Percentiles rank a stretch among this genome's conserved stretches.
These are phyloP conservation scores for Apophysomyces ossiformis DNA, from an alignment of 371 early-diverging fungal species.

Conservation along the genomic window DNA sequence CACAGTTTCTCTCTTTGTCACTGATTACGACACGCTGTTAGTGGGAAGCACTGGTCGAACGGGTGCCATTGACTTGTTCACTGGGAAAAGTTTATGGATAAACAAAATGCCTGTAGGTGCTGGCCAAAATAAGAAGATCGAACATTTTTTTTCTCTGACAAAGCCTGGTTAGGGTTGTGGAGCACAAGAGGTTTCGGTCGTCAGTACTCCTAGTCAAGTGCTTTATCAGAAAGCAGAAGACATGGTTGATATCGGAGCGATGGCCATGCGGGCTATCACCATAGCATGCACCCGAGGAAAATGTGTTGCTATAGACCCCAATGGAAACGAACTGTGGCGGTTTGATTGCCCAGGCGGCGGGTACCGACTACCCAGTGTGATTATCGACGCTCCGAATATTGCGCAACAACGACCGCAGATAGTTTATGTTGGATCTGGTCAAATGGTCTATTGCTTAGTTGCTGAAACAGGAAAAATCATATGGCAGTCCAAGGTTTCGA, in stretches of 20 bases:
- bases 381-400: slow-evolving; percentile 29
- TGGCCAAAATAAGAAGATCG: neutral
- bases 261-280: slow-evolving; percentile 19
- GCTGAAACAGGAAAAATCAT: slow-evolving; percentile 26
- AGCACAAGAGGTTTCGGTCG: slow-evolving; percentile 26
- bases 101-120: slow-evolving; percentile 40
- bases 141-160: too few species aligned
- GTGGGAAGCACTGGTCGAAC: slow-evolving; percentile 27
- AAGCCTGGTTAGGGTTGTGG: slow-evolving; percentile 24
- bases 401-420: slow-evolving; percentile 5
- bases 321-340: slow-evolving; percentile 33
- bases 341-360: slow-evolving; percentile 38
- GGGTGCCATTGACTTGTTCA: slow-evolving; percentile 26
- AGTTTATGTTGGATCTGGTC: slow-evolving; percentile 36
- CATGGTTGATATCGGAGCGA: neutral
- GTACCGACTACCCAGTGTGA: slow-evolving; percentile 24
- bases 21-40: slow-evolving; percentile 29
- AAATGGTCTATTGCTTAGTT: slow-evolving; percentile 31
- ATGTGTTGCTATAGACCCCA: slow-evolving; percentile 30
- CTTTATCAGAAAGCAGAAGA: neutral
- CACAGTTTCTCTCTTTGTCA: slow-evolving; percentile 34
- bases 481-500: slow-evolving; percentile 31
- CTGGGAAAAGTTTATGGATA: slow-evolving; percentile 29
- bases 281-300: slow-evolving; percentile 36
- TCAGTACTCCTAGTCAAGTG: slow-evolving; percentile 21